phyloP scores from a whole-genome alignment of 2,329 filamentous ascomycete genomes.

The Remersonia thermophila region DNA sequence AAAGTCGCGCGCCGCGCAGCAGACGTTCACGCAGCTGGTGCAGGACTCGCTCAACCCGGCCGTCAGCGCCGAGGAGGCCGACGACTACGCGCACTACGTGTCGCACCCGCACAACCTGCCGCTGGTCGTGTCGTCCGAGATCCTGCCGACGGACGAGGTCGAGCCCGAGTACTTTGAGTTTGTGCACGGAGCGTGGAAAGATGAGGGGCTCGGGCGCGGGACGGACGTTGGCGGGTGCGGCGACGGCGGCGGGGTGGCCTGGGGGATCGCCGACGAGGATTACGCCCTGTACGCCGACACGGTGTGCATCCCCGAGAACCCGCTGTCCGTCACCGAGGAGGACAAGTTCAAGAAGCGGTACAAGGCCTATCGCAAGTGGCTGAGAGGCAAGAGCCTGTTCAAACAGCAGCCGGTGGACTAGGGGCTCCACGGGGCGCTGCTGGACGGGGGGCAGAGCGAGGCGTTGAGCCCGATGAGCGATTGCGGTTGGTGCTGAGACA shows the following conservation, averaged over 20 bases:
- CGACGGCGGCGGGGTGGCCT: conserved; percentile 13
- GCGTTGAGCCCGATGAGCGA: background rate
- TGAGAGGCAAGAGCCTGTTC: conserved; percentile 88
- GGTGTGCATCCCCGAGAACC: conserved; percentile 65
- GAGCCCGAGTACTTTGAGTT: conserved; percentile 70
- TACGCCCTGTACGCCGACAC: conserved; percentile 64
- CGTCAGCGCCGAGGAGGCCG: conserved; percentile 62
- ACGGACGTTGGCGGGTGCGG: background rate
- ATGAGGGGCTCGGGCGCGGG: conserved; percentile 32
- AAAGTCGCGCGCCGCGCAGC: conserved; percentile 72
- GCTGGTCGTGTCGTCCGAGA: conserved; percentile 60
- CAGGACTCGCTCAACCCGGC: conserved; percentile 75
- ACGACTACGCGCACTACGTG: conserved; percentile 83
- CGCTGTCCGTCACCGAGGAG: conserved; percentile 75
- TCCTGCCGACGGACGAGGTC: conserved; percentile 37
- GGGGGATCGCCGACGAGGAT: conserved; percentile 49
- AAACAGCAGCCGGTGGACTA: conserved; percentile 67
- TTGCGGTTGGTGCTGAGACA: background rate
- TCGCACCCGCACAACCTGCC: conserved; percentile 81
- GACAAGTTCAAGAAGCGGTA: conserved; percentile 88
- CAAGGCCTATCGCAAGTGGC: conserved; percentile 91
- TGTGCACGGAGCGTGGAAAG: conserved; percentile 54
- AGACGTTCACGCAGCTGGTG: conserved; percentile 79
- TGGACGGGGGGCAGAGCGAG: background rate
- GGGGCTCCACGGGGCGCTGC: conserved; percentile 15